Percentiles rank a stretch among this genome's conserved stretches.
phyloP scores from a whole-genome alignment of 176 grass and related monocot species.

The Poa annua region DNA sequence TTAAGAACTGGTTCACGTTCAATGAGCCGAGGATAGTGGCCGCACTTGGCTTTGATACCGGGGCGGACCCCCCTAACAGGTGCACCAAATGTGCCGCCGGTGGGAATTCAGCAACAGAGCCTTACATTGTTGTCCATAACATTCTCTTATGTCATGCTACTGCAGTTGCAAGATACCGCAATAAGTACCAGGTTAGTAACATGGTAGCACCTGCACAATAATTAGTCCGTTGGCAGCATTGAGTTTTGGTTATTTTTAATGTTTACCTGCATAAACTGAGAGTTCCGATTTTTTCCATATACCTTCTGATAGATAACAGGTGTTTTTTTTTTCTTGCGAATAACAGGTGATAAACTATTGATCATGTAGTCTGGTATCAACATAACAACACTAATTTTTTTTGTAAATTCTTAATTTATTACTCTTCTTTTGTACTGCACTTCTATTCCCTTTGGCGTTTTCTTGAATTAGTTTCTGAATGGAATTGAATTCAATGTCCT shows the following conservation, averaged over 20 bases:
- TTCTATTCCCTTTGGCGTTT: background rate
- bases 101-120: slow-evolving; percentile 74
- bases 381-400: background rate
- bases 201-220: background rate
- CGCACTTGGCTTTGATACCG: slow-evolving; percentile 56
- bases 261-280: background rate
- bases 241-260: background rate
- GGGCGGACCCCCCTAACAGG: slow-evolving; percentile 49
- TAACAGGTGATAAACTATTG: background rate
- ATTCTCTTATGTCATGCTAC: slow-evolving; percentile 74
- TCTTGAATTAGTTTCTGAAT: slow-evolving; percentile 7
- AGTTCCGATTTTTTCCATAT: background rate
- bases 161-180: slow-evolving; percentile 67
- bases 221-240: background rate
- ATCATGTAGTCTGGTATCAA: background rate
- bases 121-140: slow-evolving; percentile 72
- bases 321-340: too few relatives aligned
- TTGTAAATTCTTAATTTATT: background rate
- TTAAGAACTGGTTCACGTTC: slow-evolving; percentile 86
- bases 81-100: slow-evolving; percentile 51
- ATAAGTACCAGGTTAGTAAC: slow-evolving; percentile 60
- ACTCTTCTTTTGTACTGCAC: background rate
- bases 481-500: background rate
- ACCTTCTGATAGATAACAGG: background rate
- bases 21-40: slow-evolving; percentile 81